These are phyloP conservation scores for Spinacia oleracea DNA, from an alignment of 179 eudicot species.

Conservation along the genomic window DNA sequence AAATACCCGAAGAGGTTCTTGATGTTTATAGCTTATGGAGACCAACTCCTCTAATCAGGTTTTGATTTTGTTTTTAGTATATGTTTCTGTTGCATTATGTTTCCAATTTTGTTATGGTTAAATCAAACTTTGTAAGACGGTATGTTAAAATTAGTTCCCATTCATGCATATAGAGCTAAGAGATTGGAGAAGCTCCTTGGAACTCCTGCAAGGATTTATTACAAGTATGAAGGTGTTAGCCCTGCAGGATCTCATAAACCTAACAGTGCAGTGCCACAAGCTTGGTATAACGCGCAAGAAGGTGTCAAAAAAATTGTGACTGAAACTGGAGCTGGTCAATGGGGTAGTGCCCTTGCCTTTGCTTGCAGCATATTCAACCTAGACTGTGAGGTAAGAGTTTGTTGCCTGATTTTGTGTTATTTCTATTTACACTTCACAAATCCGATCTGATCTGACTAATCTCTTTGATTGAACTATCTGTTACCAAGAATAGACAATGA, in stretches of 20 bases:
- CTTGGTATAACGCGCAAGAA: conserved; percentile 79
- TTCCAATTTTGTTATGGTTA: not conserved
- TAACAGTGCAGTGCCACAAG: conserved; percentile 94
- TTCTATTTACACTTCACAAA: not conserved
- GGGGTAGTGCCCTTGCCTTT: conserved; percentile 96
- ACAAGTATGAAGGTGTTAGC: conserved; percentile 95
- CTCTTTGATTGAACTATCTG: not conserved
- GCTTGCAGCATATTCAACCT: conserved; percentile 88
- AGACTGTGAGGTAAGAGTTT: conserved; percentile 81
- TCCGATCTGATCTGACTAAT: not conserved
- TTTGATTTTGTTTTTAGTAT: not conserved
- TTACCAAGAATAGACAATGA: not conserved
- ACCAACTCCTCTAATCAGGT: conserved; percentile 97
- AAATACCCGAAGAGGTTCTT: conserved; percentile 81
- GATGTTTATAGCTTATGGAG: conserved; percentile 90
- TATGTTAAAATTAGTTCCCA: conserved; percentile 20
- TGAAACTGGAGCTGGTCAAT: conserved; percentile 98
- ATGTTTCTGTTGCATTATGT: not conserved
- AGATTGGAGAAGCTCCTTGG: conserved; percentile 92
- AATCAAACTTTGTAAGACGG: conserved; percentile 3
- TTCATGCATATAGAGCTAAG: conserved; percentile 64
- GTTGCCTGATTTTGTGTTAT: not conserved
- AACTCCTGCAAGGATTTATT: conserved; percentile 92
- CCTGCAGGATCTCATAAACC: conserved; percentile 99
- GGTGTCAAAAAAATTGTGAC: conserved; percentile 90